Evolutionary conservation across 1,284 basidiomycete species (phyloP).

Genomic region (Moniliella sp.): DNA sequence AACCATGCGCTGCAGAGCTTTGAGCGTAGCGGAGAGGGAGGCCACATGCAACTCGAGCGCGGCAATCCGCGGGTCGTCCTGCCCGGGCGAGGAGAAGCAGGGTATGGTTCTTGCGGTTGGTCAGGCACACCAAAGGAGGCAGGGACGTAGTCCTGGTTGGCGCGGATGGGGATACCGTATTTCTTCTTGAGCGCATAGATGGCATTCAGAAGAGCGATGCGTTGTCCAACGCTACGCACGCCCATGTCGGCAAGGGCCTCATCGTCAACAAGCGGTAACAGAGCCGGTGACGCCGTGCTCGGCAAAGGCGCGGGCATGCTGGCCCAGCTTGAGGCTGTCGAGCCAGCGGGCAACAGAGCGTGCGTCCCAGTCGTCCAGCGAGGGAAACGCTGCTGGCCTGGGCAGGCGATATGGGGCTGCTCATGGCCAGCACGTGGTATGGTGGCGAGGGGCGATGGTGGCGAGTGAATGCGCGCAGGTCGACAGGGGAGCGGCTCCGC

Average conservation of each 20-base stretch:
- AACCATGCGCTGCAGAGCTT: slow-evolving; percentile 5
- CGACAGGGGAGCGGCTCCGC: too few species aligned
- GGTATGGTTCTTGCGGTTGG: not conserved
- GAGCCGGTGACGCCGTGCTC: slow-evolving; percentile 28
- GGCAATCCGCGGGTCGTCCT: too few species aligned
- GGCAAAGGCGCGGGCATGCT: slow-evolving; percentile 6
- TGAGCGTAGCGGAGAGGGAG: slow-evolving; percentile 5
- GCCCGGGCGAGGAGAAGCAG: not conserved
- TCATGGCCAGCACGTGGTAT: too few species aligned
- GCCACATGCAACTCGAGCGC: too few species aligned
- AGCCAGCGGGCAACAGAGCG: slow-evolving; percentile 25
- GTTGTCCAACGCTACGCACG: slow-evolving; percentile 22
- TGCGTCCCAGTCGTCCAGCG: too few species aligned
- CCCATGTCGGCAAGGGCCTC: slow-evolving; percentile 26
- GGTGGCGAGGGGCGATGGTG: too few species aligned
- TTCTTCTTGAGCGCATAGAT: slow-evolving; percentile 22
- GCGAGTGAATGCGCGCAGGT: too few species aligned
- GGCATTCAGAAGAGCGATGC: slow-evolving; percentile 17
- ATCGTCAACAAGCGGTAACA: slow-evolving; percentile 25
- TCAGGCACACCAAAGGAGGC: not conserved
- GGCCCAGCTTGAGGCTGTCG: slow-evolving; percentile 8
- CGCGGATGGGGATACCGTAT: slow-evolving; percentile 17
- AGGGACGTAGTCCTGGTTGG: slow-evolving; percentile 25
- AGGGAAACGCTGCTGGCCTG: too few species aligned
- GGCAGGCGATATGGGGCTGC: too few species aligned